Evolutionary conservation across 345 rosid species (phyloP).

Genomic region (Citrus maxima): DNA sequence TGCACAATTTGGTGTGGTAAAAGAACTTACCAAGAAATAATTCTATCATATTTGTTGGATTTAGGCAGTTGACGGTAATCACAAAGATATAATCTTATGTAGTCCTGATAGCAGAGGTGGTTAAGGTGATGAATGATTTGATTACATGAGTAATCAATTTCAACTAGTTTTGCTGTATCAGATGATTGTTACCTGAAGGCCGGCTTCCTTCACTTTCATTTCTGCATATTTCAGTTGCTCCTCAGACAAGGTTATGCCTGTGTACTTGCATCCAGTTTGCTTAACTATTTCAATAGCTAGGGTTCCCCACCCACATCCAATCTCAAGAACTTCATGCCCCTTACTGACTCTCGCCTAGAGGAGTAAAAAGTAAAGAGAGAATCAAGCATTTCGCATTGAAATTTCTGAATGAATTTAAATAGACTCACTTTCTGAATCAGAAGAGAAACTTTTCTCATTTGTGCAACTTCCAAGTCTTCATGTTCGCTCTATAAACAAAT

Average conservation of each 20-base stretch:
- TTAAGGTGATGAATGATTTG: neutral
- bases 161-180: neutral
- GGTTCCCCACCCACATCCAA: constrained; percentile 96
- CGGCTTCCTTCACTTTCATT: constrained; percentile 74
- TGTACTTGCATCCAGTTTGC: constrained; percentile 84
- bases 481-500: constrained; percentile 38
- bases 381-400: neutral
- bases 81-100: constrained; percentile 57
- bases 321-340: constrained; percentile 73
- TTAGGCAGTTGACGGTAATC: constrained; percentile 76
- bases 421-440: constrained; percentile 68
- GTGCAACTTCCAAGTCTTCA: constrained; percentile 74
- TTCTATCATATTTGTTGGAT: constrained; percentile 62
- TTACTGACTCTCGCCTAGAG: constrained; percentile 58
- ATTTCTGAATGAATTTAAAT: neutral
- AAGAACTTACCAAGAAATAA: constrained; percentile 74
- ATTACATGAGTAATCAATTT: neutral
- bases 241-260: constrained; percentile 74
- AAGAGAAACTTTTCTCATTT: constrained; percentile 67
- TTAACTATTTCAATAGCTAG: constrained; percentile 86
- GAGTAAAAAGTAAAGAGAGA: neutral
- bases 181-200: constrained; percentile 56
- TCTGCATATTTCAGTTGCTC: constrained; percentile 81
- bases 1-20: neutral
- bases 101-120: constrained; percentile 38